Conservation (phyloP, 306 rosid species). For the Quercus bicolor region DNA sequence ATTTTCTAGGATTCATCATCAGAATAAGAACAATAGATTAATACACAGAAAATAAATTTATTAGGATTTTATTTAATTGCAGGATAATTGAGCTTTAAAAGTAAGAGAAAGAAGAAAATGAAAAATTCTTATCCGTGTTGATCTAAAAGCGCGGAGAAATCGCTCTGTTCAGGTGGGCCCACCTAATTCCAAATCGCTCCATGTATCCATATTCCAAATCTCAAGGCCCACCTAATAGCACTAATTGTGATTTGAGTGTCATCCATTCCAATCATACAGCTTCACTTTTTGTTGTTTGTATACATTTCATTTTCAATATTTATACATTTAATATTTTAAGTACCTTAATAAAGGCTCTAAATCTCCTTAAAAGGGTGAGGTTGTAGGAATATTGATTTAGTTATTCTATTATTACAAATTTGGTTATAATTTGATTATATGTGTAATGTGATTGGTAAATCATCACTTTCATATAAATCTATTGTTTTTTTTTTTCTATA, state of each 20-base stretch:
- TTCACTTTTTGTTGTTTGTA: background rate
- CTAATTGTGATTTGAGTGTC: background rate
- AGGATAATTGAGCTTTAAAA: background rate
- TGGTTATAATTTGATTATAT: too few relatives aligned
- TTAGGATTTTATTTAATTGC: background rate
- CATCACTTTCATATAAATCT: too few relatives aligned
- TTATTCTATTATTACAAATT: too few relatives aligned
- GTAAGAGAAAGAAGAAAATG: background rate
- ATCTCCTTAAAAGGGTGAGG: too few relatives aligned
- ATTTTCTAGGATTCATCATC: background rate
- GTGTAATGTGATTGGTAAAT: too few relatives aligned
- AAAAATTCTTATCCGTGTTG: background rate
- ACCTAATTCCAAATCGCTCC: too few relatives aligned
- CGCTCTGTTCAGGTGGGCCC: background rate
- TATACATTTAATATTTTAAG: too few relatives aligned
- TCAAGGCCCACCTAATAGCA: background rate
- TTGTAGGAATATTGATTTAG: too few relatives aligned
- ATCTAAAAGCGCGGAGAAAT: constrained; percentile 13
- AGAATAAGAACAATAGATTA: background rate
- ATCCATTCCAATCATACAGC: background rate
- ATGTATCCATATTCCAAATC: background rate
- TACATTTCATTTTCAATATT: background rate
- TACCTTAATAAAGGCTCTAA: too few relatives aligned
- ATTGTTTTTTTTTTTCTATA: too few relatives aligned
- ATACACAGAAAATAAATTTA: background rate